Conservation (phyloP, 805 yeast species). For the Candida silvicultrix region DNA sequence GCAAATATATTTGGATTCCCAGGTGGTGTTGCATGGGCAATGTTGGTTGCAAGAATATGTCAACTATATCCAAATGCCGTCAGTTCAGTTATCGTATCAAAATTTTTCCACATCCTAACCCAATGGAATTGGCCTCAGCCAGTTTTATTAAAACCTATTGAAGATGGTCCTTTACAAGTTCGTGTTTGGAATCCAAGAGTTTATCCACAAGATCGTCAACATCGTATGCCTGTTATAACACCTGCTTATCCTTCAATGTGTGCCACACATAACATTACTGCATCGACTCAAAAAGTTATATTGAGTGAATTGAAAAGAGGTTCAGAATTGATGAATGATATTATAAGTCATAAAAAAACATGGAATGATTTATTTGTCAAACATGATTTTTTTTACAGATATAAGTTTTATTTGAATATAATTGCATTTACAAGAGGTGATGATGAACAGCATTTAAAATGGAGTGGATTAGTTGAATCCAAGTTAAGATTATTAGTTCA, state of each 20-base stretch:
- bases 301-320: conserved; percentile 78
- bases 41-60: conserved; percentile 97
- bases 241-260: conserved; percentile 99
- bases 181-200: conserved; percentile 95
- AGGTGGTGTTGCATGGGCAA: conserved; percentile 99
- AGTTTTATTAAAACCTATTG: conserved; percentile 84
- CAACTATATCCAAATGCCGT: conserved; percentile 96
- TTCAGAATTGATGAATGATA: conserved; percentile 59
- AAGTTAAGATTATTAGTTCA: conserved; percentile 75
- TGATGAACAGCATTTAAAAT: conserved; percentile 78
- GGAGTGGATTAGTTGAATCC: conserved; percentile 93
- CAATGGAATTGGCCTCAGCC: conserved; percentile 99
- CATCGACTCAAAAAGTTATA: conserved; percentile 80
- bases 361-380: conserved; percentile 77
- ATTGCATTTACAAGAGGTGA: conserved; percentile 69
- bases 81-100: conserved; percentile 83
- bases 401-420: conserved; percentile 81
- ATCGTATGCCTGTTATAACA: conserved; percentile 95
- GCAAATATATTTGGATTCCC: conserved; percentile 97
- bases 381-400: conserved; percentile 76
- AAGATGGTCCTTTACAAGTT: conserved; percentile 95
- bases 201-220: conserved; percentile 84
- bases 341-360: conserved; percentile 49
- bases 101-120: conserved; percentile 78
- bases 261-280: conserved; percentile 93